phyloP scores from a whole-genome alignment of 345 rosid species.

The Euphorbia tirucalli region DNA sequence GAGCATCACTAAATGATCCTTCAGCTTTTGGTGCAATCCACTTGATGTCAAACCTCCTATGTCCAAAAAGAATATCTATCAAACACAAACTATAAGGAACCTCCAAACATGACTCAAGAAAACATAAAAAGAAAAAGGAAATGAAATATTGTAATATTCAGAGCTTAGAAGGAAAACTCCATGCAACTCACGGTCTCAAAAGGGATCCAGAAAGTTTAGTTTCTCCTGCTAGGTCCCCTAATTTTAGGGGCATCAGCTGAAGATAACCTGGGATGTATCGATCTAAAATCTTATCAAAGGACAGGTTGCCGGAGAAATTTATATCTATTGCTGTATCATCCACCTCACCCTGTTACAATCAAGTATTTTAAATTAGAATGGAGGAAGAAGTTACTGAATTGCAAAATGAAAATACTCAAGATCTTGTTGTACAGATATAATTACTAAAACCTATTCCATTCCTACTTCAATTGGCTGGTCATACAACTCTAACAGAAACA shows the following conservation, averaged over 20 bases:
- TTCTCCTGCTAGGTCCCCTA: slow-evolving; percentile 92
- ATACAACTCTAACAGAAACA: slow-evolving; percentile 9
- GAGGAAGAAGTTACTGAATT: neutral
- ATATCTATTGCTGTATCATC: slow-evolving; percentile 89
- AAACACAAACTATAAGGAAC: slow-evolving; percentile 18
- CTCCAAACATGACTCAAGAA: slow-evolving; percentile 4
- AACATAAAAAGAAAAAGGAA: slow-evolving; percentile 13
- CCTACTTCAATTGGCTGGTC: slow-evolving; percentile 11
- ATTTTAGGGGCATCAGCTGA: slow-evolving; percentile 57
- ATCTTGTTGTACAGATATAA: neutral
- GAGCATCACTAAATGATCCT: slow-evolving; percentile 94
- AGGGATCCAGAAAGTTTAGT: slow-evolving; percentile 94
- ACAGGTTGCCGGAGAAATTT: slow-evolving; percentile 84
- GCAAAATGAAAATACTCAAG: slow-evolving; percentile 8
- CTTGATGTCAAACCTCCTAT: slow-evolving; percentile 93
- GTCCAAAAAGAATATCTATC: slow-evolving; percentile 24
- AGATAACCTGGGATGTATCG: slow-evolving; percentile 74
- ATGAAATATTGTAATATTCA: slow-evolving; percentile 2
- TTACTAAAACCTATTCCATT: slow-evolving; percentile 12
- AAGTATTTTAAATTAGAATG: slow-evolving; percentile 27
- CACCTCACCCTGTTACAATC: slow-evolving; percentile 72
- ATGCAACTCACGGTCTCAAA: slow-evolving; percentile 73
- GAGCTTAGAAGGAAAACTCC: slow-evolving; percentile 18
- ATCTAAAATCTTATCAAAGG: slow-evolving; percentile 69
- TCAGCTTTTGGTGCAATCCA: slow-evolving; percentile 98